Conservation (phyloP, 116 monocot genomes). For the Phalaenopsis hybrid region DNA sequence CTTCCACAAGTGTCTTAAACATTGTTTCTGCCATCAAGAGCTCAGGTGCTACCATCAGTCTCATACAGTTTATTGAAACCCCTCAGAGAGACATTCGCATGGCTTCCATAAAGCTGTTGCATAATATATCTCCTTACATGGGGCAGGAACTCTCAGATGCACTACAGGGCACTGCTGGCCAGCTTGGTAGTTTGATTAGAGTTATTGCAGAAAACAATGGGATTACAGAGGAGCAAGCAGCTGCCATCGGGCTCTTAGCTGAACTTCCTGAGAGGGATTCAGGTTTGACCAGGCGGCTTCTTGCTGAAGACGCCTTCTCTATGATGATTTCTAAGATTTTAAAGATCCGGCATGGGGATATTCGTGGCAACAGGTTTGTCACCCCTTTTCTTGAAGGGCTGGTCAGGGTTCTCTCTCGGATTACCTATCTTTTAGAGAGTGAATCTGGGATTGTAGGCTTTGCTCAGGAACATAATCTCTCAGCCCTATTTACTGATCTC, state of each 20-base stretch:
- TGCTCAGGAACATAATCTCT: conserved; percentile 51
- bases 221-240: conserved; percentile 77
- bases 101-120: conserved; percentile 67
- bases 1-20: conserved; percentile 32
- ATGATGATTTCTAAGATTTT: conserved; percentile 40
- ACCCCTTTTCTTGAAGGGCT: conserved; percentile 65
- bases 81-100: conserved; percentile 62
- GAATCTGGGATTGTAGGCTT: conserved; percentile 37
- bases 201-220: conserved; percentile 53
- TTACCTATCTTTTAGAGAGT: conserved; percentile 54
- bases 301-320: conserved; percentile 42
- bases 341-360: conserved; percentile 50
- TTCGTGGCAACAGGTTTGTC: conserved; percentile 45
- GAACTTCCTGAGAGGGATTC: conserved; percentile 64
- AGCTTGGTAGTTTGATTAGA: conserved; percentile 47
- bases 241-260: conserved; percentile 55
- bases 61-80: conserved; percentile 84
- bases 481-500: conserved; percentile 50
- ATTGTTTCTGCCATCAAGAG: conserved; percentile 79
- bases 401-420: conserved; percentile 53
- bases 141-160: conserved; percentile 57
- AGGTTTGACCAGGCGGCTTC: conserved; percentile 50
- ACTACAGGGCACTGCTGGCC: conserved; percentile 39
- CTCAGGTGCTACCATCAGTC: conserved; percentile 74
- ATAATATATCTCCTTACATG: conserved; percentile 80